A percentile compares a stretch with the other conserved stretches of the same genome.
Evolutionary conservation across 2,329 filamentous ascomycete species (phyloP).

Genomic region (Phyllosticta citribraziliensis): DNA sequence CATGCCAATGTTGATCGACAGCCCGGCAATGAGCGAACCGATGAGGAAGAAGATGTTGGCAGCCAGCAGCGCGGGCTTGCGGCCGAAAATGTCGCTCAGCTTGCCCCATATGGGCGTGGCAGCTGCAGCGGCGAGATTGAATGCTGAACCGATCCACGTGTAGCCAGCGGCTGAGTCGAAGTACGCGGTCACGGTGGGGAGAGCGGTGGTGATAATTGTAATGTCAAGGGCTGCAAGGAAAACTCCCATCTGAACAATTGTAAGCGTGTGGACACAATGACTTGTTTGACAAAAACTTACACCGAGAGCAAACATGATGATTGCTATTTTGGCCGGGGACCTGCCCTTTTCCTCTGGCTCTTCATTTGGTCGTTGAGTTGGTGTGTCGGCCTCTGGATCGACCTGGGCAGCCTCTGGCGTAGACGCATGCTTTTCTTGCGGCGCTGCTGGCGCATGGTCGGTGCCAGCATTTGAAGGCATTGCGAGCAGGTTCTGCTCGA

Average conservation of each 20-base stretch:
- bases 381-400: background rate
- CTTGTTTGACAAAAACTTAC: conserved; percentile 11
- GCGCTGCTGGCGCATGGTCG: background rate
- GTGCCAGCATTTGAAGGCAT: background rate
- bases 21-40: conserved; percentile 50
- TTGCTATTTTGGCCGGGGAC: conserved; percentile 32
- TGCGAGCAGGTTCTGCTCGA: background rate
- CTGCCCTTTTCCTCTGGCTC: conserved; percentile 18
- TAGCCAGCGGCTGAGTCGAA: conserved; percentile 43
- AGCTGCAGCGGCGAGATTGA: conserved; percentile 29
- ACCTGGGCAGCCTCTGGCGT: background rate
- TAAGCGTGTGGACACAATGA: background rate
- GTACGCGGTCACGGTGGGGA: conserved; percentile 48
- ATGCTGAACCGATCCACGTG: conserved; percentile 42
- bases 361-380: background rate
- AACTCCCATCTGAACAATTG: conserved; percentile 38
- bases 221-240: conserved; percentile 53
- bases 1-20: conserved; percentile 51
- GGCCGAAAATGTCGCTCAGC: conserved; percentile 29
- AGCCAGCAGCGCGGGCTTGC: conserved; percentile 25
- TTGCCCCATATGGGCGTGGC: conserved; percentile 34
- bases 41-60: conserved; percentile 46
- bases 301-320: conserved; percentile 41
- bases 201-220: conserved; percentile 52
- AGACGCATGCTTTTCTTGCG: background rate